These are phyloP conservation scores for Ceratobasidium sp. DNA, from an alignment of 1,284 basidiomycete species.

Conservation along the genomic window DNA sequence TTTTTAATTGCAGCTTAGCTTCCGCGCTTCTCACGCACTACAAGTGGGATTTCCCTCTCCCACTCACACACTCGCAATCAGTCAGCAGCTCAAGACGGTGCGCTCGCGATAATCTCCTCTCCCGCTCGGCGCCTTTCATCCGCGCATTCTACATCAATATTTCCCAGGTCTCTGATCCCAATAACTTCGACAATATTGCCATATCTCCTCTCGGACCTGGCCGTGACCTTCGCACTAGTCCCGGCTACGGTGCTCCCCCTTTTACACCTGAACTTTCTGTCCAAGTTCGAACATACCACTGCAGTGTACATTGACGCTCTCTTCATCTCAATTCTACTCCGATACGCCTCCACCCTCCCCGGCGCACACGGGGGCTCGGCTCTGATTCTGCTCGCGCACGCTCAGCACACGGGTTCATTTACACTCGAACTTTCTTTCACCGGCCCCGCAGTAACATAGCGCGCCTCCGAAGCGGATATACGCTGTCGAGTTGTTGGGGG, in stretches of 20 bases:
- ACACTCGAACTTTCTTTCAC: conserved; percentile 62
- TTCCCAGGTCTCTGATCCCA: conserved; percentile 59
- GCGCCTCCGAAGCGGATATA: conserved; percentile 48
- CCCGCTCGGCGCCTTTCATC: conserved; percentile 54
- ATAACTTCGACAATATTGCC: conserved; percentile 51
- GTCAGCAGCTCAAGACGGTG: conserved; percentile 70
- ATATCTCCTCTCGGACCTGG: conserved; percentile 41
- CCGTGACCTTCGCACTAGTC: conserved; percentile 52
- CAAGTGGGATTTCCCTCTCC: conserved; percentile 66
- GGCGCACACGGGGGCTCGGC: conserved; percentile 59
- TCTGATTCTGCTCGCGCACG: conserved; percentile 88
- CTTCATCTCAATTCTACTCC: conserved; percentile 60
- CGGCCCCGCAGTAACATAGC: conserved; percentile 47
- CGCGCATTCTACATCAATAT: conserved; percentile 49
- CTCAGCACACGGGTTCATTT: conserved; percentile 80
- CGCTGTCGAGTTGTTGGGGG: conserved; percentile 38
- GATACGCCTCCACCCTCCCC: conserved; percentile 27
- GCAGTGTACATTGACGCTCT: conserved; percentile 51
- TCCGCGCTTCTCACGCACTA: conserved; percentile 61
- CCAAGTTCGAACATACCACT: conserved; percentile 53
- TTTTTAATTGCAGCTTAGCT: conserved; percentile 60
- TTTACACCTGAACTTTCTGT: conserved; percentile 52
- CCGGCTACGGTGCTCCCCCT: conserved; percentile 64
- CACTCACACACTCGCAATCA: conserved; percentile 85
- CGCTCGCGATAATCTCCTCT: conserved; percentile 60